Percentiles rank a stretch among this genome's conserved stretches.
Evolutionary conservation across 352 stramenopile species (phyloP).

Genomic region (Phytophthora fragariae): DNA sequence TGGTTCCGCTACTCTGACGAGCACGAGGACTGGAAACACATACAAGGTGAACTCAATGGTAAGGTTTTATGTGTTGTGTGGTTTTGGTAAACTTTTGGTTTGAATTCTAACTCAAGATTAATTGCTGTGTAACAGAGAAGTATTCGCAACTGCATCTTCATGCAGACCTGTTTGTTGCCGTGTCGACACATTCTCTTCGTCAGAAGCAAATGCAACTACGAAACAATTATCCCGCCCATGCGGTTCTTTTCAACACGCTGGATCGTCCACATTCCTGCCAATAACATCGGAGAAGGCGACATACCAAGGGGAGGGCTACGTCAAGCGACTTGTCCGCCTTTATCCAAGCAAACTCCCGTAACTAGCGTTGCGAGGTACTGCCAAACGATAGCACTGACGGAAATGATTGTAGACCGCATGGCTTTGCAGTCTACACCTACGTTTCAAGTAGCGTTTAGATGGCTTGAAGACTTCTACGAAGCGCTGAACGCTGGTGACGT

Average conservation of each 20-base stretch:
- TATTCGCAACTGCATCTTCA: slow-evolving; percentile 18
- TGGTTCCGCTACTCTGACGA: background rate
- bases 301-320: background rate
- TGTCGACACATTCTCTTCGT: slow-evolving; percentile 14
- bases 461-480: background rate
- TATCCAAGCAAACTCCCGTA: background rate
- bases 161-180: slow-evolving; percentile 7
- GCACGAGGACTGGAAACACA: background rate
- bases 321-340: background rate
- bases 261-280: slow-evolving; percentile 9
- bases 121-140: background rate
- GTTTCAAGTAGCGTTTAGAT: background rate
- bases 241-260: background rate
- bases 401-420: background rate
- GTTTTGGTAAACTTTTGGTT: slow-evolving; percentile 3
- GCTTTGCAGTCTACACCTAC: background rate
- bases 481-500: background rate
- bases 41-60: slow-evolving; percentile 5
- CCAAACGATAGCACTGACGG: background rate
- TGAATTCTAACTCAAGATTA: background rate
- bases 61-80: background rate
- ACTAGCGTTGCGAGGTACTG: background rate
- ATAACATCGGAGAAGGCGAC: slow-evolving; percentile 7
- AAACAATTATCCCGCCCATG: slow-evolving; percentile 14
- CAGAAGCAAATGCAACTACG: slow-evolving; percentile 1